Conservation (phyloP, 257 asterid genomes). For the Salvia rosmarinus region DNA sequence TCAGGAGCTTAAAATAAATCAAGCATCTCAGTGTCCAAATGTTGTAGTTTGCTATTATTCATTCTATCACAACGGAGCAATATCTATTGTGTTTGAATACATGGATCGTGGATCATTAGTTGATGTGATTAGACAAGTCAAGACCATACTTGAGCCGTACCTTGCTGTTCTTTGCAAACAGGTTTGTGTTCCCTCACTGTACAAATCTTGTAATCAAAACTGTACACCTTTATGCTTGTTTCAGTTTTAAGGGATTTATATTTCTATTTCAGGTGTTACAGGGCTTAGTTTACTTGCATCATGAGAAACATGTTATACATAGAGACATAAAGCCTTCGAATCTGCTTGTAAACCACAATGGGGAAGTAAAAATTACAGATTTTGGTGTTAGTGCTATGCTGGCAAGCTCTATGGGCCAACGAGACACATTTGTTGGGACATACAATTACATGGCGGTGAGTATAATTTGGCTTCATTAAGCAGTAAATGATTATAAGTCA, state of each 20-base stretch:
- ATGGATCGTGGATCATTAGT: conserved; percentile 98
- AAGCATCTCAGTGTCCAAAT: conserved; percentile 84
- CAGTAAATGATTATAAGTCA: conserved; percentile 6
- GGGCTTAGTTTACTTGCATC: conserved; percentile 80
- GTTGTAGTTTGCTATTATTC: conserved; percentile 97
- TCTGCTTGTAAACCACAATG: conserved; percentile 86
- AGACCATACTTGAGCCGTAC: conserved; percentile 94
- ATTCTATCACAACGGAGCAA: conserved; percentile 97
- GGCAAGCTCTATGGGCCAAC: conserved; percentile 90
- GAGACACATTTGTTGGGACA: conserved; percentile 96
- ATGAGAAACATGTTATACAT: conserved; percentile 90
- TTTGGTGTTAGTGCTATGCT: conserved; percentile 99
- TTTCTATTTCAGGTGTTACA: conserved; percentile 68
- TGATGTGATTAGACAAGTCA: conserved; percentile 68
- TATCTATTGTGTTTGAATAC: conserved; percentile 89
- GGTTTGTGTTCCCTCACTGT: conserved; percentile 49
- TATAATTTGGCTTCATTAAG: conserved; percentile 10
- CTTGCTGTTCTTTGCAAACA: conserved; percentile 94
- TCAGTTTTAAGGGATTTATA: not conserved
- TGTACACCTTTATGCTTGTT: conserved; percentile 11
- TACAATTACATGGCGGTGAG: conserved; percentile 97
- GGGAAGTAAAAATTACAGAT: conserved; percentile 95
- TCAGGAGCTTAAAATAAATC: conserved; percentile 97
- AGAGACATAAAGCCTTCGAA: conserved; percentile 79
- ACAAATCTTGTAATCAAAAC: conserved; percentile 15